Evolutionary conservation across 768 basidiomycete species (phyloP).

Genomic region (Ephemerocybe angulata): DNA sequence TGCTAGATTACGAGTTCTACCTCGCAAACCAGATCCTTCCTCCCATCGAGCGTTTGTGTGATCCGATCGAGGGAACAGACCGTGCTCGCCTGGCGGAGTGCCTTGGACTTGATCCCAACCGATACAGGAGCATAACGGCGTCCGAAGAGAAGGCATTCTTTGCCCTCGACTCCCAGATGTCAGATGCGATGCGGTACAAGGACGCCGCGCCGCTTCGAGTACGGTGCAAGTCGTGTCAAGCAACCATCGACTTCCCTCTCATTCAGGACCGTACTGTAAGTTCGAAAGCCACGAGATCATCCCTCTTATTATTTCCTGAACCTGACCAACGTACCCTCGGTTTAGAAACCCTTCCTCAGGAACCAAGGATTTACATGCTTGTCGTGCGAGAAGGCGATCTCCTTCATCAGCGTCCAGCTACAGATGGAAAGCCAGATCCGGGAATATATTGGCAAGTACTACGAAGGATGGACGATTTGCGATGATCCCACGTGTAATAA

Average conservation of each 20-base stretch:
- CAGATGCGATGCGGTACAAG: slow-evolving; percentile 84
- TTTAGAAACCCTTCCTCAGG: slow-evolving; percentile 64
- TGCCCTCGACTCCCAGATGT: slow-evolving; percentile 83
- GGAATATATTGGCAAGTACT: slow-evolving; percentile 71
- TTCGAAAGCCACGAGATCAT: neutral
- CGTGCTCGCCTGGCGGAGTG: slow-evolving; percentile 90
- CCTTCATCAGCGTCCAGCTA: slow-evolving; percentile 60
- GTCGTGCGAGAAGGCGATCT: slow-evolving; percentile 53
- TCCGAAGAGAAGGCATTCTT: slow-evolving; percentile 65
- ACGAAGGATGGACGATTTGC: slow-evolving; percentile 86
- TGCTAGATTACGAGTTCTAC: slow-evolving; percentile 88
- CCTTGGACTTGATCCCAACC: slow-evolving; percentile 48
- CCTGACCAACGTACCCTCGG: neutral
- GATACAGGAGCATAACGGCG: slow-evolving; percentile 31
- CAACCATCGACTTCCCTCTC: slow-evolving; percentile 52
- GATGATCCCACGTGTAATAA: slow-evolving; percentile 80
- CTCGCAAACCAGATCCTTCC: slow-evolving; percentile 89
- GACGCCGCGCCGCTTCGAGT: slow-evolving; percentile 69
- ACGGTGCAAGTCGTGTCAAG: slow-evolving; percentile 73
- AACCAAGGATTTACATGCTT: slow-evolving; percentile 68
- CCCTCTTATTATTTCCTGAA: neutral
- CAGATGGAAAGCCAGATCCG: slow-evolving; percentile 90
- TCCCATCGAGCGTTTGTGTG: slow-evolving; percentile 92
- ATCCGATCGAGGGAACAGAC: slow-evolving; percentile 95
- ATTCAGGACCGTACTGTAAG: slow-evolving; percentile 58